phyloP scores from a whole-genome alignment of 805 yeast genomes.

The Wickerhamomyces strasburgensis region DNA sequence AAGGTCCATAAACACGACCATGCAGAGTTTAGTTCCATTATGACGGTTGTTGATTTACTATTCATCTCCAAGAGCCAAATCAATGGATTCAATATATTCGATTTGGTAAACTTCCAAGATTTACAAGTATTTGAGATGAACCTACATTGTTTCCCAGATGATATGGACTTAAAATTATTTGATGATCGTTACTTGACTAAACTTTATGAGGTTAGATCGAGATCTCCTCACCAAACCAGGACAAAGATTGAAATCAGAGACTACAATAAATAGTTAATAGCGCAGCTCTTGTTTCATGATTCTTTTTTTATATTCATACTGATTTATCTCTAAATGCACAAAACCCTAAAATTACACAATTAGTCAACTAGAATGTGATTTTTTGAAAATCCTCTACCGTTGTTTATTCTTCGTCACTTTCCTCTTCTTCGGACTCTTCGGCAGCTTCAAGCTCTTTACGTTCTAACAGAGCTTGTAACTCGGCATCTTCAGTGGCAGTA shows the following conservation, averaged over 20 bases:
- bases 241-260: too few species aligned
- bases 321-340: not conserved
- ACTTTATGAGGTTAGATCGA: too few species aligned
- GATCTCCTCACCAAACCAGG: too few species aligned
- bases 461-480: slow-evolving; percentile 91
- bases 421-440: slow-evolving; percentile 73
- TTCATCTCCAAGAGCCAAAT: too few species aligned
- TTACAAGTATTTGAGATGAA: not conserved
- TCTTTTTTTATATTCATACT: too few species aligned
- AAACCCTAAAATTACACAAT: not conserved
- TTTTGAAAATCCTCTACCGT: not conserved
- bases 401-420: slow-evolving; percentile 35
- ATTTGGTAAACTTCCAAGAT: slow-evolving; percentile 1
- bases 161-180: not conserved
- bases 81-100: slow-evolving; percentile 2
- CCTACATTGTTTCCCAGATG: slow-evolving; percentile 1
- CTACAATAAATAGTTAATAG: too few species aligned
- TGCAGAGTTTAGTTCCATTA: not conserved
- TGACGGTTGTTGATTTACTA: slow-evolving; percentile 1
- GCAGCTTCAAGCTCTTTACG: slow-evolving; percentile 82
- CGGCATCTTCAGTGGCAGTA: slow-evolving; percentile 97
- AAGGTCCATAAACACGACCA: too few species aligned
- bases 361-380: not conserved
- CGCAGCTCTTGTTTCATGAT: not conserved
- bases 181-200: not conserved